phyloP scores from a whole-genome alignment of 768 basidiomycete genomes.

The Lentinula sp. region DNA sequence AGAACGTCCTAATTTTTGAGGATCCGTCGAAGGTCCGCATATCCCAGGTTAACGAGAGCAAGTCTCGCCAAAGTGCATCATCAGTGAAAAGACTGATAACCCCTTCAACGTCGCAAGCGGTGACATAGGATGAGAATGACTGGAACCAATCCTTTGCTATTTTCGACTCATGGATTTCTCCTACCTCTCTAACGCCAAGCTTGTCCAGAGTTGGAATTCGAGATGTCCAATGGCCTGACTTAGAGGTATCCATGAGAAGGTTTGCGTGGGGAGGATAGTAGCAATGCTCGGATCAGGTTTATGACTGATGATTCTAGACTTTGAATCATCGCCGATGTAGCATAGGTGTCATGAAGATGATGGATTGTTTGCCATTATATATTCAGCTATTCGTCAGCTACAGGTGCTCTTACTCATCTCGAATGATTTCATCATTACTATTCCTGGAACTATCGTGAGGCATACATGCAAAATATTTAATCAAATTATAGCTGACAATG shows the following conservation, averaged over 20 bases:
- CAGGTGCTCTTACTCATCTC: too few relatives aligned
- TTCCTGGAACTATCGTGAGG: background rate
- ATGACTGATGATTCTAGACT: background rate
- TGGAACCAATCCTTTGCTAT: constrained; percentile 13
- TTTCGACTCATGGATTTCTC: background rate
- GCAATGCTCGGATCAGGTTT: too few relatives aligned
- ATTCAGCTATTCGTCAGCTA: too few relatives aligned
- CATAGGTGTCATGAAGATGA: background rate
- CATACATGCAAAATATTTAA: background rate
- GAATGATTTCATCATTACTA: background rate
- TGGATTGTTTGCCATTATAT: too few relatives aligned
- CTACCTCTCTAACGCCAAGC: background rate
- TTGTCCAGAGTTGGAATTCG: constrained; percentile 1
- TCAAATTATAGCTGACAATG: background rate
- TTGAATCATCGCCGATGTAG: background rate
- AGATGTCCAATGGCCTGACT: background rate
- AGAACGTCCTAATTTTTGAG: constrained; percentile 25
- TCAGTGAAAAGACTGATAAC: constrained; percentile 19
- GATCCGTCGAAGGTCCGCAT: constrained; percentile 39
- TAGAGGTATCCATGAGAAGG: background rate
- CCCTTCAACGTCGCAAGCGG: constrained; percentile 12
- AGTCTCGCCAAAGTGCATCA: constrained; percentile 44
- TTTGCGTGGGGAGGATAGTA: background rate
- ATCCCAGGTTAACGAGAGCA: constrained; percentile 46
- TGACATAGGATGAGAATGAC: constrained; percentile 12